Conservation (phyloP, 371 early-diverging fungal species). For the Mucor irregularis region DNA sequence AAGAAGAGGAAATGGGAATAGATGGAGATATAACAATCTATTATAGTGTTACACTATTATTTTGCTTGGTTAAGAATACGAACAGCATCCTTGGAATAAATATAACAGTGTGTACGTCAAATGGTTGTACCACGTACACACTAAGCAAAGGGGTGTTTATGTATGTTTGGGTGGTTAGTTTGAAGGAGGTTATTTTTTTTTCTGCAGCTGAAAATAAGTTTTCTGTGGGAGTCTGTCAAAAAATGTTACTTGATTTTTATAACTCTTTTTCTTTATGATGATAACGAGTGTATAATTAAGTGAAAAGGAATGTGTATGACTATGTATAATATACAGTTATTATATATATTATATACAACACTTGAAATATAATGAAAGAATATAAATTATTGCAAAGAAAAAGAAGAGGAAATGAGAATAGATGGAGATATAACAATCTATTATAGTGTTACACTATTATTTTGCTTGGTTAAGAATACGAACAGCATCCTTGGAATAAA, state of each 20-base stretch:
- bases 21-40: neutral
- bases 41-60: conserved; percentile 2
- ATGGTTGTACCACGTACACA: conserved; percentile 79
- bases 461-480: conserved; percentile 40
- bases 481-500: conserved; percentile 80
- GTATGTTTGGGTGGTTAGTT: conserved; percentile 4
- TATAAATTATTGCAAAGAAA: neutral
- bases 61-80: conserved; percentile 40
- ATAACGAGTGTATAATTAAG: neutral
- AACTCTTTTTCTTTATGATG: neutral
- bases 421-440: neutral
- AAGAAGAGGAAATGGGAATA: neutral
- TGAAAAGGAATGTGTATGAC: neutral
- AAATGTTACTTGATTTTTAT: neutral
- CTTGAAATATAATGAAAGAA: neutral
- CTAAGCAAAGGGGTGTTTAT: no score
- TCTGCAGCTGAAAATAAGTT: neutral
- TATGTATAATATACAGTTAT: neutral
- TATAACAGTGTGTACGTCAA: conserved; percentile 75
- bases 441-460: conserved; percentile 2
- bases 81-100: conserved; percentile 80
- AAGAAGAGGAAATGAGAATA: neutral
- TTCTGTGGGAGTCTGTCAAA: no score
- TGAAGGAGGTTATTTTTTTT: neutral
- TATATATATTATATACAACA: neutral